Evolutionary conservation across 495 filamentous ascomycete species (phyloP), one percentile per base, ranked within the genome.

Genomic region (Xylaria sp.): DNA sequence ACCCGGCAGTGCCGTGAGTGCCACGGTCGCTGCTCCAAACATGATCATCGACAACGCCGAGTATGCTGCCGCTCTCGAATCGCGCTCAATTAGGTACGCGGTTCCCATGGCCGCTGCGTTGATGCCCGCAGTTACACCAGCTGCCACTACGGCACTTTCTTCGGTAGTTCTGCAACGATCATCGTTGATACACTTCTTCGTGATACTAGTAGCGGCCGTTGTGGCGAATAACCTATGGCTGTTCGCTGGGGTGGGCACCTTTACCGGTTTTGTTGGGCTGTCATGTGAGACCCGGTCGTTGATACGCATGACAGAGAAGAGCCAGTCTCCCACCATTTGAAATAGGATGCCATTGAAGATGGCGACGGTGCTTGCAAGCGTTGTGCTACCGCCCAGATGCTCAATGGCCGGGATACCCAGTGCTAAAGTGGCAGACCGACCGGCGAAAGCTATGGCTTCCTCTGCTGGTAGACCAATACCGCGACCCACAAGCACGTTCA

Each of bases 51-150:
- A 79, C 52, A 86, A 69, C 8, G 83, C 84, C 5, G 84, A 82
- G 44, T 84, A 84, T 37, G 84, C 83, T 17, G 80, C 82, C 19
- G 83, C 82, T n/a, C 80, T 80, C 71, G 82, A 84, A 40, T 79
- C 72, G 9, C 76, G 73, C 69, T 85, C 84, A 41, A 85, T 85
- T 31, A 86, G 71, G 52, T 84, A 81, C 2, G 84, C 79, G 12
- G 84, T 84, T 12, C 84, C 84, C 84, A 86, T 86, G 3, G 84
- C 84, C 29, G 84, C 84, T 3, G 83, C 81, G 70, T 86, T 86
- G 71, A 85, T 81, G 35, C 84, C 84, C 52, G 85, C 78, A 3
- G 81, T 81, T 11, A 85, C 75, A 52, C 84, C 84, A 11, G 82
- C 79, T 6, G 82, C 82, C 14, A 85, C 80, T 1, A 78, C 75